These are phyloP conservation scores for Diospyros lotus DNA, from an alignment of 148 eudicot species.

Conservation along the genomic window DNA sequence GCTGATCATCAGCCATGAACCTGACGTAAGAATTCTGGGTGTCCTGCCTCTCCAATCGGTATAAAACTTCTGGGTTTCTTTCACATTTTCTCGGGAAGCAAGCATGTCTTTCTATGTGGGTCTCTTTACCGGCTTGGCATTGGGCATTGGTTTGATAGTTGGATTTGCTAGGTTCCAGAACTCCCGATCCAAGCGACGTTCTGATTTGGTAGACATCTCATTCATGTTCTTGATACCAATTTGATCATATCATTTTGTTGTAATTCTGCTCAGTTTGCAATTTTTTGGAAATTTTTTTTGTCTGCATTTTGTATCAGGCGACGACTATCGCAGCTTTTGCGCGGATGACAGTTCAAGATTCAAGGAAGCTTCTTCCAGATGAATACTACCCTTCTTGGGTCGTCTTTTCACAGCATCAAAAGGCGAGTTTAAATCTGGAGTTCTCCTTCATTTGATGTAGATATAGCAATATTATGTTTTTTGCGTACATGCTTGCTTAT, in stretches of 20 bases:
- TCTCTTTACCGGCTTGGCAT: constrained; percentile 48
- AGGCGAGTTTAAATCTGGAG: constrained; percentile 32
- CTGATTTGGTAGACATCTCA: constrained; percentile 46
- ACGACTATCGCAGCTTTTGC: constrained; percentile 55
- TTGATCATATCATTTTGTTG: not conserved
- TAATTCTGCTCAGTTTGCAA: not conserved
- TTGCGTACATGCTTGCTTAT: not conserved
- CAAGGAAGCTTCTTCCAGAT: constrained; percentile 58
- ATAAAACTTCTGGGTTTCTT: not conserved
- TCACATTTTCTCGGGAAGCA: not conserved
- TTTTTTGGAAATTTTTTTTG: not conserved
- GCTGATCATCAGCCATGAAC: constrained; percentile 7
- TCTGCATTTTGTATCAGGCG: constrained; percentile 33
- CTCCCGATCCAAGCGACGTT: constrained; percentile 58
- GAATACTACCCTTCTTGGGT: constrained; percentile 70
- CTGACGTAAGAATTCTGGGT: constrained; percentile 19
- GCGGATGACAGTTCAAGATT: constrained; percentile 62
- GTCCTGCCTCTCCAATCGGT: constrained; percentile 2
- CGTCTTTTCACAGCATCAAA: constrained; percentile 59
- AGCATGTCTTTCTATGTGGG: constrained; percentile 65
- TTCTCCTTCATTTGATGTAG: too few relatives aligned
- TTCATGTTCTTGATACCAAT: constrained; percentile 5
- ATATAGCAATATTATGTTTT: not conserved
- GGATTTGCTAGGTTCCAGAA: constrained; percentile 44
- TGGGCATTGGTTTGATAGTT: constrained; percentile 58